Evolutionary conservation across 2,329 filamentous ascomycete genomes (phyloP), one percentile per base, ranked within the genome.

Genomic region (Metarhizium brunneum): DNA sequence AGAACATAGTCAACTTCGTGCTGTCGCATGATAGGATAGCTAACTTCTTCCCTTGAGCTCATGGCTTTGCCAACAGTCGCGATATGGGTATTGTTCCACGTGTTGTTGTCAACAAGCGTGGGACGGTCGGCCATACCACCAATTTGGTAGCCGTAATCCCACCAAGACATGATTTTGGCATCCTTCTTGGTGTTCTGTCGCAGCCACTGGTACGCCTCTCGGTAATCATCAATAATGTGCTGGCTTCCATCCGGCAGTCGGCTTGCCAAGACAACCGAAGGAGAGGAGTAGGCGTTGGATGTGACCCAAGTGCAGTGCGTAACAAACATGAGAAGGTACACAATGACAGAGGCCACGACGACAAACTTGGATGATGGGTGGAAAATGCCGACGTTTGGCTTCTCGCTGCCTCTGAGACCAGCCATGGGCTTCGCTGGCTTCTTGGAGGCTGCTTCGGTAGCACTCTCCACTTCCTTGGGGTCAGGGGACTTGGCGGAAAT

Each of bases 11-110:
- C 92, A 3, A 99, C 94, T 73, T 99, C 94, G 68, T 99, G 94
- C 73, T 97, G 90, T 62, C 92, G 88, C 83, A 99, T 92, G 69
- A 99, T 99, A 2, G 91, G 90, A 73, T 99, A 99, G 76, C 91
- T 96, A 73, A 97, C 92, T 72, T 99, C 95, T 73, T 99, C 94
- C 49, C 89, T 81, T 7, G 92, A 96, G 75, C 88, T 94, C 94
- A 99, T 97, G 47, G 94, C 94, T 77, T 99, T 99, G 67, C 94
- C 94, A 57, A 99, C 94, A 14, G 94, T 99, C 54, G 94, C 94
- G 73, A 99, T 99, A 71, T 99, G 94, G 7, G 94, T 99, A 78
- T 99, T 99, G 80, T 99, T 99, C 94, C 94, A 99, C 2, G 94
- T 99, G 77, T 99, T 99, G 80, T 99, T 99, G 78, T 99, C 94